Evolutionary conservation across 257 asterid genomes (phyloP), one percentile per base, ranked within the genome.

Genomic region (Mitragyna speciosa): DNA sequence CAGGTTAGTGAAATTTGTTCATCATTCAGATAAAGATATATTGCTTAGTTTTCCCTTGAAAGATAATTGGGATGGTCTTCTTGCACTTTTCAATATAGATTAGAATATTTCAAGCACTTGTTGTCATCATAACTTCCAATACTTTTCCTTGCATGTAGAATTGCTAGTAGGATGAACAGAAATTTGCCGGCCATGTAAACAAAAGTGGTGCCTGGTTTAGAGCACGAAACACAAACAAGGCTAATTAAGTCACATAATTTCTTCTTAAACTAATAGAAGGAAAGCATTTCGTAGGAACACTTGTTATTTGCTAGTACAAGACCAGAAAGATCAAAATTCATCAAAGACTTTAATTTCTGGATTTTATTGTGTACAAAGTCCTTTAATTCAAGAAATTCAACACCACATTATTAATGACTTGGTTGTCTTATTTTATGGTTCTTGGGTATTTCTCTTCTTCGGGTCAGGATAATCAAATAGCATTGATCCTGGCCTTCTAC

Each of bases 1-100:
- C 98, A 95, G 99, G 99, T 95, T 26, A 77, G 90, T 87, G 19
- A 48, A 49, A 19, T n/a, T 54, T 19, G 0, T 61, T 61, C 26
- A 61, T 61, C 2, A 36, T 12, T 14, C 7, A 30, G 41, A 36
- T 45, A 45, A 9, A 8, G 49, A 45, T 45, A 5, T 9, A 30
- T 52, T 74, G 15, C 7, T 39, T 19, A 15, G 0, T 52, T 14
- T 52, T 5, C 19, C 20, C 14, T 52, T 52, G 16, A 31, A 0
- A 67, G 1, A 31, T 33, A 8, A 19, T 41, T 9, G 10, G 12
- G 14, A 14, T 7, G 31, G 26, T 45, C 22, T 74, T 19, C 28
- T 17, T 30, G 51, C 30, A 33, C n/a, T 72, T 49, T n/a, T 14
- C 70, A 54, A 31, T 31, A 33, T 59, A 43, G 26, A 30, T 30